Conservation (phyloP, 2,329 filamentous ascomycete genomes). For the Thelonectria discophora region DNA sequence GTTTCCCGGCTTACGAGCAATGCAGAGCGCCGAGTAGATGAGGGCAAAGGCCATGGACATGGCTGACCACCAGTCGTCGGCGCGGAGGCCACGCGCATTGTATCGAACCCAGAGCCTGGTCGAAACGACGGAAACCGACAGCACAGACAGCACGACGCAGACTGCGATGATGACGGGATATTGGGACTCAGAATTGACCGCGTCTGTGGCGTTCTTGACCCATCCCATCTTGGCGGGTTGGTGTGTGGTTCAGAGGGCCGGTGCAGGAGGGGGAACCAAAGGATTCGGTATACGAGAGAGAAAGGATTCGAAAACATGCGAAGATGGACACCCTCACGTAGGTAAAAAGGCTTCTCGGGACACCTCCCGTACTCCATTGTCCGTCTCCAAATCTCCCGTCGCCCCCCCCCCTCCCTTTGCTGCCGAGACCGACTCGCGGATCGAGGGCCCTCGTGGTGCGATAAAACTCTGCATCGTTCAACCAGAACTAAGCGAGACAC, state of each 20-base stretch:
- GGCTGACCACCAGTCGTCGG: constrained; percentile 57
- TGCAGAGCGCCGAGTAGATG: constrained; percentile 59
- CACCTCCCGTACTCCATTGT: not conserved
- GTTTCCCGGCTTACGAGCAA: constrained; percentile 52
- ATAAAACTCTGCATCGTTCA: constrained; percentile 4
- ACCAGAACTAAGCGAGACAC: not conserved
- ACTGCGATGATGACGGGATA: constrained; percentile 60
- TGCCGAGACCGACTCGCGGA: not conserved
- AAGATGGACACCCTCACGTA: not conserved
- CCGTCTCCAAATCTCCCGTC: not conserved
- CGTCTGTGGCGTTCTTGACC: constrained; percentile 59
- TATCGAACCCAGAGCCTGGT: constrained; percentile 54
- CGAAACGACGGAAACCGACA: constrained; percentile 54
- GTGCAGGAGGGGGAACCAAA: not conserved
- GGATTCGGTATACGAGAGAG: not conserved
- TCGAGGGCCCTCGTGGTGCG: not conserved
- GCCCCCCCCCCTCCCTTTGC: too few relatives aligned
- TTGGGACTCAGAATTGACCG: constrained; percentile 57
- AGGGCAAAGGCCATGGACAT: constrained; percentile 57
- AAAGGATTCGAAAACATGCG: not conserved
- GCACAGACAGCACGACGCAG: constrained; percentile 53
- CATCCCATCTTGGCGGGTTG: constrained; percentile 53
- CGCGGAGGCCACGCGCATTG: constrained; percentile 53
- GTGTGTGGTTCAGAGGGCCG: not conserved
- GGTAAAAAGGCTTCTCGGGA: not conserved